Evolutionary conservation across 2,329 filamentous ascomycete genomes (phyloP), one percentile per base, ranked within the genome.

Genomic region (Leptosphaerulina australis): DNA sequence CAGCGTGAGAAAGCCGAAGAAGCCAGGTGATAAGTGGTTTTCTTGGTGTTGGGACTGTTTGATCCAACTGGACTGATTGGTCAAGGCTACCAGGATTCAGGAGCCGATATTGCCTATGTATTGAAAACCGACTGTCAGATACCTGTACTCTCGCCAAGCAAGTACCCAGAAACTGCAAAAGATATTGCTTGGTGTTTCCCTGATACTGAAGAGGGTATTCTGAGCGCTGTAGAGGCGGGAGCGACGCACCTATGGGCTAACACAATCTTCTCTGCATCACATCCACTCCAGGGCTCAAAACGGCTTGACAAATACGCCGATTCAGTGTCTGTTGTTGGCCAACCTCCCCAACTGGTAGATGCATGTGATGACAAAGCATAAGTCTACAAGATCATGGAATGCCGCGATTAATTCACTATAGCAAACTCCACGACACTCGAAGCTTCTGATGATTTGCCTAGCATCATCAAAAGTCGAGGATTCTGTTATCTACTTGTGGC

Each of bases 361-460:
- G 65, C 68, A 3, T 81, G 77, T 57, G 79, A 82, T 49, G 78
- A 81, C 58, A 83, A 83, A 58, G 68, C 74, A 14, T 74, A 73
- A 31, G 72, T 81, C 9, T 81, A 81, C 53, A 64, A 71, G 21
- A 60, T 76, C 0, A 62, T 82, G 1, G 70, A 75, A 1, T 45
- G 56, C 2, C 35, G 66, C 2, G 72, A 70, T 0, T 51, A 53
- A 0, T 77, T 80, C 24, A 44, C 47, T 1, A 8, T 44, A 11
- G 22, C 39, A 21, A 44, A 28, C 14, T 39, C 39, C 18, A 25
- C 17, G 10, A 34, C 34, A 17, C 15, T 34, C 14, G 24, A 17
- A 26, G 28, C 33, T 28, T 38, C 28, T 12, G 26, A 44, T 10
- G 21, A 33, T n/a, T 15, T 33, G 4, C n/a, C 26, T 1, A 14